Evolutionary conservation across 2,329 filamentous ascomycete species (phyloP).

Genomic region (Penicillium sp.): DNA sequence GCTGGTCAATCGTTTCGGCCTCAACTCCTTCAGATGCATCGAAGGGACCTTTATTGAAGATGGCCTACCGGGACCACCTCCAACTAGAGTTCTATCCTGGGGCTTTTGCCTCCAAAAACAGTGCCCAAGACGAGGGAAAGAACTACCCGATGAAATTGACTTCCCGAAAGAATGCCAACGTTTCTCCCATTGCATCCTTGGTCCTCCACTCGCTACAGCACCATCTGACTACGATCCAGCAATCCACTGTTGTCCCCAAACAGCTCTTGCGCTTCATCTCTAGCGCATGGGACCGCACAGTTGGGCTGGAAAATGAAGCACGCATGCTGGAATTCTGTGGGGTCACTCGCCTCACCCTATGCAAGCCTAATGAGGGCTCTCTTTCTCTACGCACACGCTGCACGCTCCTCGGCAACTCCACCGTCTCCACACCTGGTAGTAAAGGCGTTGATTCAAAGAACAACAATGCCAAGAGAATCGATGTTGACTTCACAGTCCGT

Average conservation of each 20-base stretch:
- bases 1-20: constrained; percentile 44
- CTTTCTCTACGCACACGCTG: constrained; percentile 36
- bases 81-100: constrained; percentile 42
- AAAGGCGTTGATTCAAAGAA: constrained; percentile 11
- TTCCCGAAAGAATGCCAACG: constrained; percentile 19
- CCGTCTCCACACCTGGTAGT: constrained; percentile 10
- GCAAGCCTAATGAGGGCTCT: constrained; percentile 22
- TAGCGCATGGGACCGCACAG: constrained; percentile 41
- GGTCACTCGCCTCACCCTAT: constrained; percentile 38
- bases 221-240: constrained; percentile 35
- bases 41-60: constrained; percentile 35
- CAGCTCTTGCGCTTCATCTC: constrained; percentile 42
- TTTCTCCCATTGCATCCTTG: constrained; percentile 39
- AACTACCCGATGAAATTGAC: constrained; percentile 34
- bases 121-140: constrained; percentile 21
- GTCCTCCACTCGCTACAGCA: constrained; percentile 42
- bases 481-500: constrained; percentile 41
- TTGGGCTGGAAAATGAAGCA: constrained; percentile 42
- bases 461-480: constrained; percentile 28
- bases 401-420: constrained; percentile 32
- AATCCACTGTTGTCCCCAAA: constrained; percentile 34
- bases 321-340: constrained; percentile 45
- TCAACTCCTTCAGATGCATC: constrained; percentile 23
- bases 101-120: constrained; percentile 29
- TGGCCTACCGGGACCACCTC: constrained; percentile 43